Evolutionary conservation across 208 protist species (phyloP), one percentile per base, ranked within the genome.

Genomic region (Wallacemonas sp.): DNA sequence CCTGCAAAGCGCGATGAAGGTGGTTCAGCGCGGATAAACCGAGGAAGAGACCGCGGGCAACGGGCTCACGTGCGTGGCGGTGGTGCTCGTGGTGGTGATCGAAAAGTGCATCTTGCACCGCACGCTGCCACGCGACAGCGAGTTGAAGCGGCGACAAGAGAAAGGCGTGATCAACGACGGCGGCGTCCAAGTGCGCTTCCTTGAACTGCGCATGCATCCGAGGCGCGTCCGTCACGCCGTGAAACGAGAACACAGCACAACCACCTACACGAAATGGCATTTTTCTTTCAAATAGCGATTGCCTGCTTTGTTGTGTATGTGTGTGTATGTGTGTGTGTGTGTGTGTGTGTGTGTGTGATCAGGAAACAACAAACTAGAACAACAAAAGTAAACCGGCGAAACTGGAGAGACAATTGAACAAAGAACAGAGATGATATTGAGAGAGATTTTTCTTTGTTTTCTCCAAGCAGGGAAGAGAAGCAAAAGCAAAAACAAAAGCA

Each of bases 61-160:
- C 56, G 26, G 27, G 64, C 27, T 60, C 30, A 19, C 19, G 55
- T 38, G 44, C 70, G 58, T 59, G 58, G 1, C 31, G 51, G 19
- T 64, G 39, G 2, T 54, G 62, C 26, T 62, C 17, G 41, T 45
- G 19, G 12, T 42, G 9, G 26, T 14, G 19, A 62, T 68, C 59
- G 41, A 39, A 36, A 2, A 47, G 47, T 11, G 11, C 28, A 27
- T 8, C 19, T 28, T 47, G 66, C 47, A 73, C 62, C 9, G 77
- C 46, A 28, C 88, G 88, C 34, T 88, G 74, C 61, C 90, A 62
- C 11, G 85, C 82, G 17, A 78, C 82, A 14, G 77, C 70, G 15
- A 95, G 79, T 28, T 95, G 88, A 12, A 88, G 68, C 2, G 66
- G 68, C 0, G 88, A 95, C n/a, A 92, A 11, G 28, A 91, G 59